phyloP scores from a whole-genome alignment of 2,329 filamentous ascomycete species.

The Ceratocystis alfenasii region DNA sequence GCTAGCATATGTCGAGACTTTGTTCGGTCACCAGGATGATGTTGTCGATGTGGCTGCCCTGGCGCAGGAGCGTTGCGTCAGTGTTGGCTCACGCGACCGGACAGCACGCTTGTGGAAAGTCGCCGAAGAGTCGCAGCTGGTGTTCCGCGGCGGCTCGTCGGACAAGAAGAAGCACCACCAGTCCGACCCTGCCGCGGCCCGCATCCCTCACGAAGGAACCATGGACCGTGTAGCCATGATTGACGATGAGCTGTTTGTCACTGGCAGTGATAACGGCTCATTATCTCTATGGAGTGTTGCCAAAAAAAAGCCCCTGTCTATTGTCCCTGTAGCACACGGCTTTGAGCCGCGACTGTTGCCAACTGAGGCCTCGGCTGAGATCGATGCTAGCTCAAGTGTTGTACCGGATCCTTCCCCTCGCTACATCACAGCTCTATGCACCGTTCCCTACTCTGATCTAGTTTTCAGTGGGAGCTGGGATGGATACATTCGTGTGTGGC shows the following conservation, averaged over 20 bases:
- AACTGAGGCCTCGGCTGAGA: slow-evolving; percentile 61
- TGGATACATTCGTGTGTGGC: slow-evolving; percentile 76
- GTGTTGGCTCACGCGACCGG: slow-evolving; percentile 79
- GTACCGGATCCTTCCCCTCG: slow-evolving; percentile 58
- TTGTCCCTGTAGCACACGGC: slow-evolving; percentile 71
- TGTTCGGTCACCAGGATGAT: slow-evolving; percentile 91
- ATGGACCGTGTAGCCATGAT: slow-evolving; percentile 88
- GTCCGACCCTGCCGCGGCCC: slow-evolving; percentile 32
- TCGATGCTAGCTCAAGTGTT: slow-evolving; percentile 46
- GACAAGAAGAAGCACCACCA: slow-evolving; percentile 36
- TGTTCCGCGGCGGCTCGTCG: slow-evolving; percentile 74
- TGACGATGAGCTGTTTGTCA: slow-evolving; percentile 80
- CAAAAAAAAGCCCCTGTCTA: slow-evolving; percentile 89
- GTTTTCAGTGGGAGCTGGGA: slow-evolving; percentile 93
- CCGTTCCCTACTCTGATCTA: slow-evolving; percentile 80
- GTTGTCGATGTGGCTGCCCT: slow-evolving; percentile 75
- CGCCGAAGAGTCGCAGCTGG: slow-evolving; percentile 84
- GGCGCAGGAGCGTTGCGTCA: slow-evolving; percentile 77
- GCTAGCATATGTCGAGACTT: slow-evolving; percentile 84
- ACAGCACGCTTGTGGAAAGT: slow-evolving; percentile 95
- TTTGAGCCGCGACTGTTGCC: slow-evolving; percentile 59
- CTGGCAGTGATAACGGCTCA: slow-evolving; percentile 81
- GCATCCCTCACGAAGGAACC: slow-evolving; percentile 62
- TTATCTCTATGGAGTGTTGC: slow-evolving; percentile 77
- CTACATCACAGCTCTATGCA: slow-evolving; percentile 80